Conservation (phyloP, 192 early-diverging fungal genomes). For the Coemansia sp. region DNA sequence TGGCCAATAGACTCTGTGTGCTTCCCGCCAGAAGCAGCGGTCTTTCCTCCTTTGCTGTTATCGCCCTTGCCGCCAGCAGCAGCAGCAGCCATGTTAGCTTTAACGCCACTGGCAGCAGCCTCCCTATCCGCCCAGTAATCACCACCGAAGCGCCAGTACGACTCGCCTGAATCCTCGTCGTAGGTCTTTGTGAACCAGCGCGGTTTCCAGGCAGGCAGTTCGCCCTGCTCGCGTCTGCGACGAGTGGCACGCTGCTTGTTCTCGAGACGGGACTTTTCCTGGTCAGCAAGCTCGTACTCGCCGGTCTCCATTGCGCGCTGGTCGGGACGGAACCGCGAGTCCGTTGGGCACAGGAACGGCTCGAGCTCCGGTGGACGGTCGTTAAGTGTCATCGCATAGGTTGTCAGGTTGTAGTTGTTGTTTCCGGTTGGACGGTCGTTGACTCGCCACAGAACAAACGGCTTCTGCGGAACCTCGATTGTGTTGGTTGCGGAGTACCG, state of each 20-base stretch:
- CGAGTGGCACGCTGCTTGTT: slow-evolving; percentile 71
- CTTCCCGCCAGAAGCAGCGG: background rate
- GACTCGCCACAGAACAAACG: slow-evolving; percentile 66
- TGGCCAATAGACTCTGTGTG: slow-evolving; percentile 4
- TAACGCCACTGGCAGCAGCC: slow-evolving; percentile 30
- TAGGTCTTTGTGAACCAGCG: slow-evolving; percentile 76
- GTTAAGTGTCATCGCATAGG: slow-evolving; percentile 77
- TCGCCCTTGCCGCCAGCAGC: background rate
- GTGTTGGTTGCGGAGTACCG: slow-evolving; percentile 31
- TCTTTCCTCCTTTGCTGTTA: background rate
- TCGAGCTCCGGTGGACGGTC: slow-evolving; percentile 61
- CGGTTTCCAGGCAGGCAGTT: slow-evolving; percentile 60
- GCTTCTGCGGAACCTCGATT: slow-evolving; percentile 41
- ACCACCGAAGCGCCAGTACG: slow-evolving; percentile 62
- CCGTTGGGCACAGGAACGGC: slow-evolving; percentile 70
- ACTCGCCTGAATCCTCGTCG: slow-evolving; percentile 70
- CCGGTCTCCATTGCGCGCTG: slow-evolving; percentile 85
- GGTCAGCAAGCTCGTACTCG: slow-evolving; percentile 74
- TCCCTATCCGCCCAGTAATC: slow-evolving; percentile 75
- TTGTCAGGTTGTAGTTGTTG: slow-evolving; percentile 74
- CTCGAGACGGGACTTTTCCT: slow-evolving; percentile 73
- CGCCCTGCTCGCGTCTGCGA: slow-evolving; percentile 60
- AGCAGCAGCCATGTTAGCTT: background rate
- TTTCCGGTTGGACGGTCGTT: slow-evolving; percentile 53
- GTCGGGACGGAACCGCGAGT: slow-evolving; percentile 82